Percentiles rank a stretch among this genome's conserved stretches.
Evolutionary conservation across 108 stramenopile species (phyloP).

Genomic region (Seminavis robusta): DNA sequence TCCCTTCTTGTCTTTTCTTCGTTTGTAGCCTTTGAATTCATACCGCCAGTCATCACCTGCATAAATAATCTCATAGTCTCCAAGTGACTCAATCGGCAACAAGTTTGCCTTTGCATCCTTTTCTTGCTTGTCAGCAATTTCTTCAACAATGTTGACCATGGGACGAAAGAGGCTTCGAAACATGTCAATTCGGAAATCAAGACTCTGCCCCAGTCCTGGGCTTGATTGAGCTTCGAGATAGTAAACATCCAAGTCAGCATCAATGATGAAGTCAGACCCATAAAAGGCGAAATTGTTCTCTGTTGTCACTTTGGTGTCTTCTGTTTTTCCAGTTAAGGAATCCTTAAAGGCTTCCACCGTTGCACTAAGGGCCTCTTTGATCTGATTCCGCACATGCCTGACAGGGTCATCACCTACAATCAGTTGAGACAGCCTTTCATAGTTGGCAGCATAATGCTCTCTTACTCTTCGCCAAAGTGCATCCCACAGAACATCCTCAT

Average conservation of each 20-base stretch:
- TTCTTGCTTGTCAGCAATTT: too few species aligned
- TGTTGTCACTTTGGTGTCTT: neutral
- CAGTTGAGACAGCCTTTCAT: too few species aligned
- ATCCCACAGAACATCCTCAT: too few species aligned
- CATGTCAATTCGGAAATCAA: constrained; percentile 19
- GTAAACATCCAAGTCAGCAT: constrained; percentile 28
- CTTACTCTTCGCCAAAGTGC: neutral
- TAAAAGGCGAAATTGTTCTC: constrained; percentile 28
- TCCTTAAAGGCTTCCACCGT: constrained; percentile 11
- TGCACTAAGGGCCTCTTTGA: constrained; percentile 25
- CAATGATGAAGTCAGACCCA: constrained; percentile 30
- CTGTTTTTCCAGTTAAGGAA: neutral
- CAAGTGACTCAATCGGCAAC: too few species aligned
- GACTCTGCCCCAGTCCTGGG: constrained; percentile 14
- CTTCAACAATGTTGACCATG: too few species aligned
- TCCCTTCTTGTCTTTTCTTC: too few species aligned
- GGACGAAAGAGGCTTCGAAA: neutral
- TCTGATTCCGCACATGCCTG: constrained; percentile 29
- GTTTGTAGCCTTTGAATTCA: too few species aligned
- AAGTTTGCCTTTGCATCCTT: too few species aligned
- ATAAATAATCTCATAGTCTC: too few species aligned
- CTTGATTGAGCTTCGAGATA: constrained; percentile 23
- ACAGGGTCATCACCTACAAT: too few species aligned
- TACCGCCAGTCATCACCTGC: too few species aligned
- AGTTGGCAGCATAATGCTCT: neutral